phyloP scores from a whole-genome alignment of 1,284 basidiomycete species.

The Abortiporus biennis region DNA sequence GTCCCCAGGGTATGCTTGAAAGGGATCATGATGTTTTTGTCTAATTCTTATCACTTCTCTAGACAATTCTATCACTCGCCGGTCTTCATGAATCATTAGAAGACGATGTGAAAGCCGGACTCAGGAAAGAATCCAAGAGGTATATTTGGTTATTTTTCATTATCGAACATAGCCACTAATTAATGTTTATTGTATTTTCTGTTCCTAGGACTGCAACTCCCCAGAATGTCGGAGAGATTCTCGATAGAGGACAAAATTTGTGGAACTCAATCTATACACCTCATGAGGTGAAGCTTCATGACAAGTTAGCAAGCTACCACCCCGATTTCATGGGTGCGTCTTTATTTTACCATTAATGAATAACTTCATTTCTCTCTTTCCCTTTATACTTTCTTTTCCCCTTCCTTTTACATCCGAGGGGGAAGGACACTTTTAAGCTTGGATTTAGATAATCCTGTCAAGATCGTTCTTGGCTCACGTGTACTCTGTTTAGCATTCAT shows the following conservation, averaged over 20 bases:
- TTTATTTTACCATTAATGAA: constrained; percentile 15
- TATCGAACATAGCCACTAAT: no score
- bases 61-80: constrained; percentile 82
- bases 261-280: constrained; percentile 94
- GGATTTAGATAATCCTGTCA: background rate
- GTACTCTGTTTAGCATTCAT: constrained; percentile 67
- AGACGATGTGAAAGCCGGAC: constrained; percentile 66
- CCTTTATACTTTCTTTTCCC: background rate
- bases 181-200: no score
- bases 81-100: constrained; percentile 72
- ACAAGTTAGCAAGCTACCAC: constrained; percentile 83
- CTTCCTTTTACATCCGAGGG: no score
- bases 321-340: constrained; percentile 80
- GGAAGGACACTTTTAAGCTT: no score
- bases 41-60: constrained; percentile 7
- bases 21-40: background rate
- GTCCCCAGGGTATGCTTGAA: constrained; percentile 70
- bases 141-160: no score
- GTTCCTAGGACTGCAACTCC: constrained; percentile 49
- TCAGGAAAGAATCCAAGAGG: constrained; percentile 56
- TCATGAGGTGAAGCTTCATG: constrained; percentile 82
- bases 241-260: constrained; percentile 61
- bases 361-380: constrained; percentile 1
- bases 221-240: constrained; percentile 61
- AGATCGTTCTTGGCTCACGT: constrained; percentile 9